Base-by-base conservation (phyloP, 192 early-diverging fungal species). In the Backusella psychrophila region DNA sequence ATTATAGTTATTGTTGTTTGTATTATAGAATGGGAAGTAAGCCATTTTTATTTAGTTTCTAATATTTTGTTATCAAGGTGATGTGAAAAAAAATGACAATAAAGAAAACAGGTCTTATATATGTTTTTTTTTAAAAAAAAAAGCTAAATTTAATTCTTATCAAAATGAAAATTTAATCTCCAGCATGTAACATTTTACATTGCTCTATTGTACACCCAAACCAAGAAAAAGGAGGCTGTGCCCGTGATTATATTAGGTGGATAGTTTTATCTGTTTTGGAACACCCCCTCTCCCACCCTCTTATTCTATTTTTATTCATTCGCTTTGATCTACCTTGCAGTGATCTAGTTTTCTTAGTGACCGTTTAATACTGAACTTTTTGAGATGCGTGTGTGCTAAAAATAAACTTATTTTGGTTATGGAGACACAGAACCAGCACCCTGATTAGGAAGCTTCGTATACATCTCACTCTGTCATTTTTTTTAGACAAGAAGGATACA, bases 251-350 rank as follows among this genome's bases (percentile, higher is more conserved):
- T 59, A 59, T 59, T 59, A 59, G 21, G 21, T 59, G 56, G 56
- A 26, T 11, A 59, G 3, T 59, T 59, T 26, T 59, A 11, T 59
- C 53, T 59, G 2, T 1, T 59, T 59, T 59, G 56, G 56, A 26
- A 14, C 56, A 9, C 56, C 52, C 53, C 53, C 26, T 29, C 29
- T 29, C 56, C 56, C 26, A 29, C 56, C 4, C 26, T 23, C 53
- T 59, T 12, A 29, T 63, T 63, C 56, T 63, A 63, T 63, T 63
- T 63, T 63, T 63, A 63, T 63, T 63, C 56, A 59, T 59, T 59
- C 56, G 56, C 23, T 63, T 12, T 63, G 56, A 63, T 63, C 56
- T 63, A 63, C 56, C 9, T 29, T 63, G 56, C 56, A 63, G 56
- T 63, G 23, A 56, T 44, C 23, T 56, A 21, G 56, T 26, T 63